These are phyloP conservation scores for Suhomyces panamericanus DNA, from an alignment of 1,139 yeast genomes.

Conservation along the genomic window DNA sequence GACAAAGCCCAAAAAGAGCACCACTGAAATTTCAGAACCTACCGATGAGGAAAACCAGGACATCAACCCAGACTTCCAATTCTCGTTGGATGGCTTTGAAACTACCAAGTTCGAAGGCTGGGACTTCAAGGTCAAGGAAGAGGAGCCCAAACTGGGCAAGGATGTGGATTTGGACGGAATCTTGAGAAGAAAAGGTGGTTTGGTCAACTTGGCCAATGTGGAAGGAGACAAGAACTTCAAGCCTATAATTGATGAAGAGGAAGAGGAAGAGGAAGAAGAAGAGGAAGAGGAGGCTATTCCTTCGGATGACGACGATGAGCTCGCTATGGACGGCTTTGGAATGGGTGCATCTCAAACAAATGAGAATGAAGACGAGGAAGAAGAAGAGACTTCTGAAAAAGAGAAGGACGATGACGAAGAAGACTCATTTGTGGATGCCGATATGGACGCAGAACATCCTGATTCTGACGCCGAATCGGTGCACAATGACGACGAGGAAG, in stretches of 20 bases:
- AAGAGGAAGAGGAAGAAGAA: conserved; percentile 28
- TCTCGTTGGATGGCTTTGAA: conserved; percentile 61
- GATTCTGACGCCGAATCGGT: conserved; percentile 22
- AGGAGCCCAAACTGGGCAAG: conserved; percentile 33
- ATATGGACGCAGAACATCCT: conserved; percentile 27
- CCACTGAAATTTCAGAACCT: conserved; percentile 16
- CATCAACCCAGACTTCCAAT: conserved; percentile 70
- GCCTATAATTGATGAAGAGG: conserved; percentile 28
- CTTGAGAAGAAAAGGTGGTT: conserved; percentile 77
- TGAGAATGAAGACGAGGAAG: conserved; percentile 22
- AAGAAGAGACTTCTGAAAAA: conserved; percentile 27
- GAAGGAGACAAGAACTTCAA: conserved; percentile 33
- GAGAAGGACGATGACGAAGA: conserved; percentile 29
- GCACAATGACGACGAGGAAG: conserved; percentile 43
- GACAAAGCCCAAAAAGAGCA: conserved; percentile 12
- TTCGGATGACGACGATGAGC: conserved; percentile 29
- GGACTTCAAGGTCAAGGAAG: conserved; percentile 67
- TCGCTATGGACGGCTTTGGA: conserved; percentile 25
- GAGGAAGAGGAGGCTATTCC: conserved; percentile 28
- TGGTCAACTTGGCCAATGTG: conserved; percentile 52
- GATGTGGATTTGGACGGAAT: conserved; percentile 88
- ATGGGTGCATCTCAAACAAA: conserved; percentile 19
- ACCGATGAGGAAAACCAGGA: conserved; percentile 45
- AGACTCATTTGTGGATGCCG: conserved; percentile 23
- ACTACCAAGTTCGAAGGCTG: conserved; percentile 66